These are phyloP conservation scores for Rhipidocladum racemiflorum DNA, from an alignment of 176 grass and related monocot species.

Conservation along the genomic window DNA sequence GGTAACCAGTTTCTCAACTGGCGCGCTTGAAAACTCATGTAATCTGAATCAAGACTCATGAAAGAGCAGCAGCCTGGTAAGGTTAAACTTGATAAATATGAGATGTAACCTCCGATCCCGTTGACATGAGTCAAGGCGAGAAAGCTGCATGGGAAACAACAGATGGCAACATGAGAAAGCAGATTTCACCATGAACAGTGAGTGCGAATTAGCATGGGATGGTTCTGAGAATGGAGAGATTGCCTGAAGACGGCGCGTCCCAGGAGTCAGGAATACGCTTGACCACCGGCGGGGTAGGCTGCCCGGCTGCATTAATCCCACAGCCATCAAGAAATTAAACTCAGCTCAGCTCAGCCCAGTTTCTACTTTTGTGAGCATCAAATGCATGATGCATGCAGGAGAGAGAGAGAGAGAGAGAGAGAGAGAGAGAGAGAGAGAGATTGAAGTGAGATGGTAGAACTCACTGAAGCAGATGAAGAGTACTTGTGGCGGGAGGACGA, in stretches of 20 bases:
- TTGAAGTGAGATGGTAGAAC: neutral
- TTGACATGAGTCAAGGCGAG: neutral
- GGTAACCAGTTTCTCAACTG: constrained; percentile 18
- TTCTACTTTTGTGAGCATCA: neutral
- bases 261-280: constrained; percentile 35
- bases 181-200: neutral
- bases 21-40: neutral
- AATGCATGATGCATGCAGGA: neutral
- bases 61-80: neutral
- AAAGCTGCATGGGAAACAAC: neutral
- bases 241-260: constrained; percentile 33
- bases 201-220: neutral
- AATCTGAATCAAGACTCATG: neutral
- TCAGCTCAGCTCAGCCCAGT: neutral
- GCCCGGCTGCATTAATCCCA: constrained; percentile 24
- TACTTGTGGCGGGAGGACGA: constrained; percentile 40
- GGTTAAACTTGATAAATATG: neutral
- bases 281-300: constrained; percentile 27
- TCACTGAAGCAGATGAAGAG: constrained; percentile 52
- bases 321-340: neutral
- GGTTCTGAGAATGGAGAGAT: neutral
- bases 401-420: neutral
- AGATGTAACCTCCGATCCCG: neutral
- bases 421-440: neutral
- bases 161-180: neutral